Percentiles rank a stretch among this genome's conserved stretches.
Conservation (phyloP, 345 rosid species). For the Euphorbia tirucalli region DNA sequence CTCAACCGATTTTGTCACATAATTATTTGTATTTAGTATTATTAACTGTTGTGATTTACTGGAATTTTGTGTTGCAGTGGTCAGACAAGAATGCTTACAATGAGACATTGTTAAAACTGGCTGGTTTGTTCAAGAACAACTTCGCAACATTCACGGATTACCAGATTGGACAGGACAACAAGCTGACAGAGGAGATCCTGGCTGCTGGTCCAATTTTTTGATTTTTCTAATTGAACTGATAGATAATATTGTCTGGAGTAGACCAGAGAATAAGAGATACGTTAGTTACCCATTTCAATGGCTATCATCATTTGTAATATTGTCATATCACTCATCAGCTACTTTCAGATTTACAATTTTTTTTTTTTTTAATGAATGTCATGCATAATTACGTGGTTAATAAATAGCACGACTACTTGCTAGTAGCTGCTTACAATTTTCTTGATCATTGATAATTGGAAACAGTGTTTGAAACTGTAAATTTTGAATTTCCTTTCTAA, state of each 20-base stretch:
- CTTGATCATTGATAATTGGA: too few species aligned
- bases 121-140: slow-evolving; percentile 78
- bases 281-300: not conserved
- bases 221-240: not conserved
- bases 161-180: slow-evolving; percentile 73
- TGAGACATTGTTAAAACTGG: slow-evolving; percentile 77
- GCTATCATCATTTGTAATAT: not conserved
- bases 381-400: too few species aligned
- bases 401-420: too few species aligned
- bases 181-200: slow-evolving; percentile 74
- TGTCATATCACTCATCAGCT: not conserved
- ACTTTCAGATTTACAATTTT: too few species aligned
- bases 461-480: too few species aligned
- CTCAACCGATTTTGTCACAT: not conserved
- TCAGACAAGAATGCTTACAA: slow-evolving; percentile 70
- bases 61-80: slow-evolving; percentile 54
- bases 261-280: not conserved
- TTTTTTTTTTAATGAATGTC: too few species aligned
- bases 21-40: not conserved
- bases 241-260: slow-evolving; percentile 7
- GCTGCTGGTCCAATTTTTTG: slow-evolving; percentile 83
- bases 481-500: too few species aligned
- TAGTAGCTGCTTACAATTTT: too few species aligned
- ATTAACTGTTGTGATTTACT: slow-evolving; percentile 1
- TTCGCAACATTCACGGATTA: slow-evolving; percentile 69